phyloP scores from a whole-genome alignment of 148 eudicot species.

The Arctostaphylos glauca region DNA sequence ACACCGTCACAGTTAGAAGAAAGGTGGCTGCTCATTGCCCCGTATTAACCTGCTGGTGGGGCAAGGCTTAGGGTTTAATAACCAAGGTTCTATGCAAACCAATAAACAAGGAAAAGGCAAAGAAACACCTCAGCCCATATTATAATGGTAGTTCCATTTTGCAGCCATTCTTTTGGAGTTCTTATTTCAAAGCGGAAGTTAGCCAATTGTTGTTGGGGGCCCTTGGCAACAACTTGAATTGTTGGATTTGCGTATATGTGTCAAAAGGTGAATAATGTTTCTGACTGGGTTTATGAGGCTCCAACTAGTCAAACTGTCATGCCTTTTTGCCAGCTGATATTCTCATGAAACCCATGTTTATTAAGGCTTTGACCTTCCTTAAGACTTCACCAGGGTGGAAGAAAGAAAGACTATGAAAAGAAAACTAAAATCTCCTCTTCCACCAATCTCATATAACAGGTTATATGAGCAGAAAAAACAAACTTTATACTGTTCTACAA shows the following conservation, averaged over 20 bases:
- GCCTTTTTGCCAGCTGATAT: background rate
- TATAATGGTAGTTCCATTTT: too few relatives aligned
- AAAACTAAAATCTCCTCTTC: background rate
- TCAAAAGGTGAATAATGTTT: background rate
- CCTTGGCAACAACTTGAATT: too few relatives aligned
- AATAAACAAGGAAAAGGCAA: background rate
- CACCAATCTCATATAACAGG: slow-evolving; percentile 1
- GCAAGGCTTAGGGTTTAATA: background rate
- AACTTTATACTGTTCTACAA: background rate
- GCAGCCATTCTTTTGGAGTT: background rate
- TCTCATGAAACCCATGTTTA: background rate
- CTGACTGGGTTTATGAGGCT: background rate
- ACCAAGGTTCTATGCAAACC: too few relatives aligned
- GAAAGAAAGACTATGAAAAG: background rate
- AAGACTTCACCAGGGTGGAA: background rate
- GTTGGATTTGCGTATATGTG: background rate
- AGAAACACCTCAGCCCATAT: background rate
- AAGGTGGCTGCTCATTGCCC: background rate
- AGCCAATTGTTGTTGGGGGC: too few relatives aligned
- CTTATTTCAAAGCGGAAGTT: background rate
- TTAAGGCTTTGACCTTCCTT: background rate
- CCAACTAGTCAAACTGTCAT: background rate
- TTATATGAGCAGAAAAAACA: background rate
- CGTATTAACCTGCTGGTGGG: background rate
- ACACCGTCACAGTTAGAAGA: background rate